Evolutionary conservation across 345 rosid genomes (phyloP).

Genomic region (Hibiscus tridactylites): DNA sequence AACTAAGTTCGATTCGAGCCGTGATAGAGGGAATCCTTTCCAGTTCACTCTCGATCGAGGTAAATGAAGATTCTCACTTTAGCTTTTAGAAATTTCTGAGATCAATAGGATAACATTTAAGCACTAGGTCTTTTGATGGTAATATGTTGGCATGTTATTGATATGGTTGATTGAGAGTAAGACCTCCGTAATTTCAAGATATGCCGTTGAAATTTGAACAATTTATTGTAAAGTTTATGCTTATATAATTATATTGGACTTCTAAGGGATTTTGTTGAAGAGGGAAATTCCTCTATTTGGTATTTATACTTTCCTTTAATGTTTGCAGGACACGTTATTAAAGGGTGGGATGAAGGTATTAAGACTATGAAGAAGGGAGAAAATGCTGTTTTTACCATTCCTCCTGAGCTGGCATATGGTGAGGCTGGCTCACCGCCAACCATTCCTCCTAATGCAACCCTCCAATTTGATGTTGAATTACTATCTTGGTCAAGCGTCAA

Average conservation of each 20-base stretch:
- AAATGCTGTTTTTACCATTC: constrained; percentile 78
- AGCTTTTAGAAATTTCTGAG: background rate
- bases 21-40: constrained; percentile 77
- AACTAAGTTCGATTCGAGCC: constrained; percentile 86
- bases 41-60: constrained; percentile 96
- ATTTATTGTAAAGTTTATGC: background rate
- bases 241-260: too few species aligned
- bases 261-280: too few species aligned
- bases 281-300: background rate
- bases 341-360: constrained; percentile 97
- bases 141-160: background rate
- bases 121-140: too few species aligned
- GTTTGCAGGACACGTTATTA: constrained; percentile 71
- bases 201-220: background rate
- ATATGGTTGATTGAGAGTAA: too few species aligned
- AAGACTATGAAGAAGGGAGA: constrained; percentile 97
- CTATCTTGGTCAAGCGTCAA: constrained; percentile 73
- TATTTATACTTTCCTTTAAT: background rate
- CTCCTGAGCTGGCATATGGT: constrained; percentile 77
- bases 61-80: constrained; percentile 3
- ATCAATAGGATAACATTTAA: too few species aligned
- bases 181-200: too few species aligned
- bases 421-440: constrained; percentile 82
- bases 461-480: constrained; percentile 75
- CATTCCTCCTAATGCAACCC: constrained; percentile 84